Conservation (phyloP, 2,329 filamentous ascomycete species). For the Pyrenophora teres region DNA sequence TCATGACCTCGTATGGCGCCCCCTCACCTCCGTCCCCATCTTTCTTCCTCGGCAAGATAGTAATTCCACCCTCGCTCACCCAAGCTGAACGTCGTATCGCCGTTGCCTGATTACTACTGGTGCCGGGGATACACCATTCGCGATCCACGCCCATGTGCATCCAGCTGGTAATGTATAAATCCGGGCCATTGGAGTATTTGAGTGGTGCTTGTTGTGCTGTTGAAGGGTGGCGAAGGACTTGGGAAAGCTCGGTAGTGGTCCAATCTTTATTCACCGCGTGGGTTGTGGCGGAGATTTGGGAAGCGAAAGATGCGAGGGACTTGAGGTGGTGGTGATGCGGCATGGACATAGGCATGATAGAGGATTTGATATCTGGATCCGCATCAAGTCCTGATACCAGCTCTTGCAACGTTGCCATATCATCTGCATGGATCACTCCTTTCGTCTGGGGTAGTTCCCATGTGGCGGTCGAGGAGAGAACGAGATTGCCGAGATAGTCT, state of each 20-base stretch:
- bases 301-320: too few relatives aligned
- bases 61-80: constrained; percentile 29
- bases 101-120: constrained; percentile 12
- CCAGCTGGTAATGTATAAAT: constrained; percentile 39
- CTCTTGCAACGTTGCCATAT: not conserved
- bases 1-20: constrained; percentile 18
- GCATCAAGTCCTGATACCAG: too few relatives aligned
- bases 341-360: too few relatives aligned
- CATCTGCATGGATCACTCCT: not conserved
- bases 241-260: not conserved
- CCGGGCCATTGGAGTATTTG: constrained; percentile 24
- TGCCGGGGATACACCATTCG: constrained; percentile 33
- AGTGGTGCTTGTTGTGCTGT: not conserved
- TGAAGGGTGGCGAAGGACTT: not conserved
- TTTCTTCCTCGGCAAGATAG: constrained; percentile 24
- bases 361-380: too few relatives aligned
- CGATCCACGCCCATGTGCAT: constrained; percentile 28
- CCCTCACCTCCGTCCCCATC: constrained; percentile 3
- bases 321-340: too few relatives aligned
- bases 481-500: constrained; percentile 8
- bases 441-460: not conserved
- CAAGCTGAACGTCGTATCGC: constrained; percentile 28
- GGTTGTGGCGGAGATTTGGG: too few relatives aligned
- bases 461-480: not conserved
- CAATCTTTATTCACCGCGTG: not conserved